Conservation (phyloP, 768 basidiomycete species). For the Podaxis carcinomalis region DNA sequence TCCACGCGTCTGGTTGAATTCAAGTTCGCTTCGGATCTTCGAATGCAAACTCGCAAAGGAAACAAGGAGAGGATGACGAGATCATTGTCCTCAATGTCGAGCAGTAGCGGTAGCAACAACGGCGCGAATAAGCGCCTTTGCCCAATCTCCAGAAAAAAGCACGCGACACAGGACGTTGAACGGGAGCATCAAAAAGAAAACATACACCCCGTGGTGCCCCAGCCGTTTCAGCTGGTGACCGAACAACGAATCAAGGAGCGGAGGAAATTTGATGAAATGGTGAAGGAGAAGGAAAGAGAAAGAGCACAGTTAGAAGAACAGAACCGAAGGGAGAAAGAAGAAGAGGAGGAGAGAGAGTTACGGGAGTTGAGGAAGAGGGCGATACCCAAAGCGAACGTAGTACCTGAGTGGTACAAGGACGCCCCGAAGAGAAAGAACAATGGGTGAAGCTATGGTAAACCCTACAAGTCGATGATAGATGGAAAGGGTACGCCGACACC, state of each 20-base stretch:
- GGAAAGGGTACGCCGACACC: background rate
- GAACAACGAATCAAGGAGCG: slow-evolving; percentile 57
- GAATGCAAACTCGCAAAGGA: slow-evolving; percentile 42
- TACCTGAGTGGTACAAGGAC: slow-evolving; percentile 75
- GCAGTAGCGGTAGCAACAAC: background rate
- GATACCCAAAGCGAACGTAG: slow-evolving; percentile 63
- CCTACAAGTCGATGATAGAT: background rate
- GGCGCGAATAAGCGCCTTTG: background rate
- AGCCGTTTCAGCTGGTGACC: slow-evolving; percentile 45
- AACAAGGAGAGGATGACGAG: slow-evolving; percentile 19
- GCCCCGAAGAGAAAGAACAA: slow-evolving; percentile 53
- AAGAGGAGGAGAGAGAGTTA: slow-evolving; percentile 57
- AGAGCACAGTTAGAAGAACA: slow-evolving; percentile 43
- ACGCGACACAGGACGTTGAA: slow-evolving; percentile 43
- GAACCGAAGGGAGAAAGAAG: slow-evolving; percentile 39
- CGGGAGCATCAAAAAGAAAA: slow-evolving; percentile 42
- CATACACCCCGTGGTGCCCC: slow-evolving; percentile 43
- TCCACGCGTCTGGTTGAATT: slow-evolving; percentile 48
- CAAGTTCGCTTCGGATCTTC: slow-evolving; percentile 47
- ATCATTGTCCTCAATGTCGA: slow-evolving; percentile 6
- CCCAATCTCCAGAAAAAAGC: slow-evolving; percentile 45
- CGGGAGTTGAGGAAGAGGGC: slow-evolving; percentile 58
- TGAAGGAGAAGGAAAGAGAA: slow-evolving; percentile 55
- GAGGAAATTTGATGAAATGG: slow-evolving; percentile 55
- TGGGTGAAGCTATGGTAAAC: slow-evolving; percentile 5